A percentile compares a stretch with the other conserved stretches of the same genome.
phyloP scores from a whole-genome alignment of 225 moss, liverwort and hornwort species.

The Anthoceros angustus region DNA sequence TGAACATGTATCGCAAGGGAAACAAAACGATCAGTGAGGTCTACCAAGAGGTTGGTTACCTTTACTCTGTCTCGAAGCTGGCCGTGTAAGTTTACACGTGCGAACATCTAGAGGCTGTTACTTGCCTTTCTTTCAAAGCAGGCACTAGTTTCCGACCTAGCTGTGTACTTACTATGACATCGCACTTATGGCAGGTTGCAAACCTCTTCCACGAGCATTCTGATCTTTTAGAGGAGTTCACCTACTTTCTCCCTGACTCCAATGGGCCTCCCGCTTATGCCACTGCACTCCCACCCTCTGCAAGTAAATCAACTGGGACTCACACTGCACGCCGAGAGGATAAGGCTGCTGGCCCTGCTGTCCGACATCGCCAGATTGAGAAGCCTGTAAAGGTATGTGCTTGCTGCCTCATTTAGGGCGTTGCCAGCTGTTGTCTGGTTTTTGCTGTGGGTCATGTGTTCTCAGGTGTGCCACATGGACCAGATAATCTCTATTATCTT shows the following conservation, averaged over 20 bases:
- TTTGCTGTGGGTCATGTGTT: neutral
- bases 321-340: slow-evolving; percentile 40
- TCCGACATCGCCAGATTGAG: neutral
- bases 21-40: slow-evolving; percentile 76
- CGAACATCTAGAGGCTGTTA: neutral
- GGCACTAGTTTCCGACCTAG: too few species aligned
- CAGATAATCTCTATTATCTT: too few species aligned
- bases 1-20: slow-evolving; percentile 87
- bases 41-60: slow-evolving; percentile 37
- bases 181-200: slow-evolving; percentile 22
- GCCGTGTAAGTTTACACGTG: neutral
- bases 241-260: slow-evolving; percentile 72
- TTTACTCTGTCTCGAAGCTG: neutral
- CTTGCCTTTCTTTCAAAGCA: too few species aligned
- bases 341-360: slow-evolving; percentile 9
- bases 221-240: slow-evolving; percentile 88
- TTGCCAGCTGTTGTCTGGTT: neutral
- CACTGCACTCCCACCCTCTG: slow-evolving; percentile 15
- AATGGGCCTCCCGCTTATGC: slow-evolving; percentile 21
- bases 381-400: neutral
- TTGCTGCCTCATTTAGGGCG: neutral
- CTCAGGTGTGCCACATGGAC: too few species aligned
- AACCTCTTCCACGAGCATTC: slow-evolving; percentile 47
- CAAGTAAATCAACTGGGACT: neutral
- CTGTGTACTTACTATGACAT: neutral